These are phyloP conservation scores for Potentilla sterilis DNA, from an alignment of 306 rosid species.

Conservation along the genomic window DNA sequence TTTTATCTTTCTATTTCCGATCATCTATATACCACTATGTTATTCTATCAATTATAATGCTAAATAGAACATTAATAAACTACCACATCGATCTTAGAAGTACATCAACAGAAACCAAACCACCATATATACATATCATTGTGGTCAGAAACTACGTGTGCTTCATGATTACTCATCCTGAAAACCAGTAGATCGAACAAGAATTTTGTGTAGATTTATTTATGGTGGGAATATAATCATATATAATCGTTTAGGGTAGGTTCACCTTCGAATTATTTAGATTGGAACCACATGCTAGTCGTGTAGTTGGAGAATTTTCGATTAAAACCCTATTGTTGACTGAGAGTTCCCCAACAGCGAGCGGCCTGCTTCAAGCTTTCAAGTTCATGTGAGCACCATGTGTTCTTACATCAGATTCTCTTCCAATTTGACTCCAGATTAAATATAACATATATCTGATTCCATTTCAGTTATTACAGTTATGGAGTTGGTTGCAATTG, in stretches of 20 bases:
- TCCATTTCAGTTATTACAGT: conserved; percentile 70
- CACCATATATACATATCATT: background rate
- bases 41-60: background rate
- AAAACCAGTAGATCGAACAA: background rate
- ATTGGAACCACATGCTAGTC: conserved; percentile 47
- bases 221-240: background rate
- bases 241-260: conserved; percentile 22
- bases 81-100: background rate
- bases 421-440: conserved; percentile 38
- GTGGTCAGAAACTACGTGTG: background rate
- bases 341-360: conserved; percentile 32
- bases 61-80: too few species aligned
- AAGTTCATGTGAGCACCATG: conserved; percentile 72
- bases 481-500: conserved; percentile 59
- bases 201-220: background rate
- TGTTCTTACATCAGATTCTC: conserved; percentile 48
- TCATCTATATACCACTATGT: background rate
- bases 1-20: background rate
- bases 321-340: conserved; percentile 45
- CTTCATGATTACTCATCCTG: background rate
- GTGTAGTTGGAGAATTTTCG: conserved; percentile 7
- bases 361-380: conserved; percentile 37
- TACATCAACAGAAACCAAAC: background rate
- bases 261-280: conserved; percentile 27
- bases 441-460: conserved; percentile 24